Evolutionary conservation across 2,329 filamentous ascomycete species (phyloP).

Genomic region (Didymellaceae sp.): DNA sequence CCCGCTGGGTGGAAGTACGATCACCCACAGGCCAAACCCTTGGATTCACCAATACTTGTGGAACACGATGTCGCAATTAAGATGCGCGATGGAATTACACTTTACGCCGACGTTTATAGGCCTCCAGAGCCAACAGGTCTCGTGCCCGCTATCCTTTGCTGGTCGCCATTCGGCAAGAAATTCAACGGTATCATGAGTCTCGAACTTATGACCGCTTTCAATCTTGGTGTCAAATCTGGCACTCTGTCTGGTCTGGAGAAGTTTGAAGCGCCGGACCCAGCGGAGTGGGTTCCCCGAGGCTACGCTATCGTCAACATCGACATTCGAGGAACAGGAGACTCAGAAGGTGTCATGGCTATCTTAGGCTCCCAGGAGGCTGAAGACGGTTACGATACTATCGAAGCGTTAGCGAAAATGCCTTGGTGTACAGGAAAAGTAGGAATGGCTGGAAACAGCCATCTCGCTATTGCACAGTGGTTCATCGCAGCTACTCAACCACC

Average conservation of each 20-base stretch:
- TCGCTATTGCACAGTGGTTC: slow-evolving; percentile 54
- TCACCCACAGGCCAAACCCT: not conserved
- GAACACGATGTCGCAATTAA: not conserved
- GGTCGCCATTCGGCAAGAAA: slow-evolving; percentile 2
- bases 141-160: not conserved
- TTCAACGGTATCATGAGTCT: not conserved
- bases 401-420: slow-evolving; percentile 48
- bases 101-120: not conserved
- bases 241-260: slow-evolving; percentile 2
- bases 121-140: not conserved
- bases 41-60: not conserved
- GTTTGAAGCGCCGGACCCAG: slow-evolving; percentile 54
- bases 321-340: slow-evolving; percentile 39
- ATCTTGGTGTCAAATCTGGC: not conserved
- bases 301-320: slow-evolving; percentile 48
- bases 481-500: slow-evolving; percentile 53
- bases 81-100: not conserved
- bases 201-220: not conserved
- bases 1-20: not conserved
- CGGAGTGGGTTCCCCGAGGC: slow-evolving; percentile 39
- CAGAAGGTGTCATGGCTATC: slow-evolving; percentile 45
- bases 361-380: slow-evolving; percentile 54
- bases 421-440: slow-evolving; percentile 41
- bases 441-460: slow-evolving; percentile 51
- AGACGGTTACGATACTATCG: slow-evolving; percentile 56